These are phyloP conservation scores for Phytophthora sp. DNA, from an alignment of 352 stramenopile genomes.

Conservation along the genomic window DNA sequence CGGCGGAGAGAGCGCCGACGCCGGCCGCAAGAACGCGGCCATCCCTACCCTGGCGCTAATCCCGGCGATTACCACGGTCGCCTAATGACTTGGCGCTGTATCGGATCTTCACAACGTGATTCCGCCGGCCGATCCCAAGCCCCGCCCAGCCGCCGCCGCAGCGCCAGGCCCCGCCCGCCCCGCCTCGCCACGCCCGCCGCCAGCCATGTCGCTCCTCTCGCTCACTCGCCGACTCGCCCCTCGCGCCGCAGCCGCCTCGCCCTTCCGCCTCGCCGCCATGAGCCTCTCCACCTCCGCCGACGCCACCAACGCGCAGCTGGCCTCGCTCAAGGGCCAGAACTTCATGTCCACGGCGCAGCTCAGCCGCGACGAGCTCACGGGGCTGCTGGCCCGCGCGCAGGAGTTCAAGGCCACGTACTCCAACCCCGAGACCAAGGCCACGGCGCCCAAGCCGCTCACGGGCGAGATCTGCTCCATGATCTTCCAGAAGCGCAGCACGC, in stretches of 20 bases:
- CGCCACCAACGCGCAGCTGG: constrained; percentile 37
- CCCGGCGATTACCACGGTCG: no score
- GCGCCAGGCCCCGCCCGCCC: neutral
- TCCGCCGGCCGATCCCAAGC: neutral
- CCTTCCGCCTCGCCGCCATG: neutral
- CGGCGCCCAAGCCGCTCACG: constrained; percentile 64
- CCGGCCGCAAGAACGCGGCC: no score
- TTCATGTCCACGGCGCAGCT: constrained; percentile 81
- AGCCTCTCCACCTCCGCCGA: constrained; percentile 24
- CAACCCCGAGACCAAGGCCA: constrained; percentile 54
- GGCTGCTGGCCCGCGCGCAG: constrained; percentile 68
- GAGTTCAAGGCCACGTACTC: constrained; percentile 77
- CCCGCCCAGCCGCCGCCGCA: neutral
- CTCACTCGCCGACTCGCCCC: constrained; percentile 33
- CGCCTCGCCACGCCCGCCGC: no score
- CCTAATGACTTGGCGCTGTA: no score
- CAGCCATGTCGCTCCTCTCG: constrained; percentile 20
- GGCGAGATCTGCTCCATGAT: constrained; percentile 93
- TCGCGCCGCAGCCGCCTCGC: neutral
- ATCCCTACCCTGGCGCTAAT: no score
- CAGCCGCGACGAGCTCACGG: constrained; percentile 51
- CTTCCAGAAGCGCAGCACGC: constrained; percentile 94
- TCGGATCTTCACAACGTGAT: constrained; percentile 9
- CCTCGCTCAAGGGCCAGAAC: constrained; percentile 64
- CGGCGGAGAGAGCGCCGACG: no score